Base-by-base conservation (phyloP, 2,329 filamentous ascomycete species). In the Verruconis gallopava region DNA sequence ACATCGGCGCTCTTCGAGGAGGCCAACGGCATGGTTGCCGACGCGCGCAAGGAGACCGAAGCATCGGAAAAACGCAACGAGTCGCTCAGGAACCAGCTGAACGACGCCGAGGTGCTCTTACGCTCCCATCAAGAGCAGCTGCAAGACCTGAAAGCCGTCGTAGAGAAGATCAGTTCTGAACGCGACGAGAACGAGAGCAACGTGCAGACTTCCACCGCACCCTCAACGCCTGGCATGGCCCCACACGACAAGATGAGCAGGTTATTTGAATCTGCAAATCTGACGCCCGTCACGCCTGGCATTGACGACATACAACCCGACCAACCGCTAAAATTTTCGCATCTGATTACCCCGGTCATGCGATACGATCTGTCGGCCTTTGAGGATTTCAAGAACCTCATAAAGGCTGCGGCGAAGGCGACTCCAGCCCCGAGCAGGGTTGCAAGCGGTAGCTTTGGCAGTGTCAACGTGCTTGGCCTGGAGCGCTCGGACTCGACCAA, bases 11-110 rank as follows among this genome's bases (percentile, higher is more conserved):
- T 98, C n/a, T 98, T 98, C 48, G 86, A 96, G 57, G 89, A 98
- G 67, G 91, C 91, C 38, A 96, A 98, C 65, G 88, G 82, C 70
- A 96, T 98, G 89, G 91, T 98, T 40, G 84, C 89, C 32, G 78
- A 77, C 13, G 89, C 89, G 28, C 85, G 93, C 47, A 78, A 75
- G 48, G 85, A 95, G 51, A 81, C 85, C 28, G 86, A 95, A 50
- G 72, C 73, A 3, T 67, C 88, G 33, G 79, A 86, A 44, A 82
- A 81, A 55, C 85, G 85, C 56, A 93, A 91, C 53, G 85, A 94
- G 44, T 85, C 93, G 60, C 72, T 96, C 40, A 83, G 77, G 53
- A 72, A 80, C 19, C 88, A 96, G 59, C 69, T 98, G 41, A 77
- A 77, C 44, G 89, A 98, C 57, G 89, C 84, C 0, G 86, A 96